Evolutionary conservation across 306 rosid genomes (phyloP).

Genomic region (Cucumis melo): DNA sequence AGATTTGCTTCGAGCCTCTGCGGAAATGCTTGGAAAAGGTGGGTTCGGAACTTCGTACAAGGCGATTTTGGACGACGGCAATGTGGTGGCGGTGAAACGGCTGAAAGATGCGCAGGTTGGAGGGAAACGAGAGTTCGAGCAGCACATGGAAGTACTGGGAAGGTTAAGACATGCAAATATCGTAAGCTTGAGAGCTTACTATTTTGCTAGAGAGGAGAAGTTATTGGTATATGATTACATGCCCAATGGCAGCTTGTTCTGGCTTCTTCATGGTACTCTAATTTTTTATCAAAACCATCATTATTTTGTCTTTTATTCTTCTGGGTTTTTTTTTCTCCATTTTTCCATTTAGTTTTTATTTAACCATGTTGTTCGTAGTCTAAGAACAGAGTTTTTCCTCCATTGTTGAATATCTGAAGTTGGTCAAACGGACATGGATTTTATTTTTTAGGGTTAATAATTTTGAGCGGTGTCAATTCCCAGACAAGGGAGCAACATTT

Average conservation of each 20-base stretch:
- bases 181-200: conserved; percentile 58
- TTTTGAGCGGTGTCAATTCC: neutral
- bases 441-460: neutral
- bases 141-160: conserved; percentile 62
- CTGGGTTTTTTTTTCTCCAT: neutral
- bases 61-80: conserved; percentile 77
- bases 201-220: conserved; percentile 69
- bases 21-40: conserved; percentile 89
- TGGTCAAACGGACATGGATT: neutral
- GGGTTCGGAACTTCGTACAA: conserved; percentile 76
- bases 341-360: neutral
- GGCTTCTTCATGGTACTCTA: conserved; percentile 75
- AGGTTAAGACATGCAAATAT: conserved; percentile 35
- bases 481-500: neutral
- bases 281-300: neutral
- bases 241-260: conserved; percentile 71
- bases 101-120: conserved; percentile 52
- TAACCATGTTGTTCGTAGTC: neutral
- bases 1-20: conserved; percentile 70
- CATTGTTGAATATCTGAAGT: neutral
- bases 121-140: conserved; percentile 69
- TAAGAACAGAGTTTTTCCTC: neutral
- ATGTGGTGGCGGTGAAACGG: conserved; percentile 74
- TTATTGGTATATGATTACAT: conserved; percentile 69
- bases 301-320: neutral